Percentiles rank a stretch among this genome's conserved stretches.
Conservation (phyloP, 2,329 filamentous ascomycete genomes). For the Juglanconis oblonga region DNA sequence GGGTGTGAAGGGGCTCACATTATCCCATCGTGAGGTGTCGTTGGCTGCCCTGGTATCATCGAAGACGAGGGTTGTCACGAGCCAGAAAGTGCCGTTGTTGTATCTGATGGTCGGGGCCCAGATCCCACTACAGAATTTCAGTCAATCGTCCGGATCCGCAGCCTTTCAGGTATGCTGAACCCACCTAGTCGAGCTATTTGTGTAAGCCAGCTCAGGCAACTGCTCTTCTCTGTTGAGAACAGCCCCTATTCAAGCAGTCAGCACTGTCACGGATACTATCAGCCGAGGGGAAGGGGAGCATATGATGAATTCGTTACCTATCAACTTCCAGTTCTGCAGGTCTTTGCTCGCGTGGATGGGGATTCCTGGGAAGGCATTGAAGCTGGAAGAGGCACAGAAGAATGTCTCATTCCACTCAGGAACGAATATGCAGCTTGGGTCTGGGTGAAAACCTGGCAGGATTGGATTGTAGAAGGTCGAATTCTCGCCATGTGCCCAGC, state of each 20-base stretch:
- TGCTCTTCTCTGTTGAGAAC: conserved; percentile 34
- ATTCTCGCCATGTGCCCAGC: conserved; percentile 15
- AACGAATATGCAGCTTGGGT: conserved; percentile 40
- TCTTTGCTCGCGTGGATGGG: conserved; percentile 43
- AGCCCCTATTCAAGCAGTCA: conserved; percentile 25
- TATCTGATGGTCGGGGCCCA: conserved; percentile 31
- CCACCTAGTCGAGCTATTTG: conserved; percentile 29
- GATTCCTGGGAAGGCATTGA: conserved; percentile 42
- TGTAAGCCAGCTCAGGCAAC: conserved; percentile 30
- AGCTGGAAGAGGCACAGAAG: conserved; percentile 42
- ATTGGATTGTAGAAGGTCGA: conserved; percentile 36
- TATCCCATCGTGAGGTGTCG: conserved; percentile 36
- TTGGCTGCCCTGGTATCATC: conserved; percentile 31
- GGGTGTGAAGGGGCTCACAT: conserved; percentile 22
- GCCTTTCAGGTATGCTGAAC: background rate
- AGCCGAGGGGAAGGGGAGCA: background rate
- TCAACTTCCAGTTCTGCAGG: conserved; percentile 39
- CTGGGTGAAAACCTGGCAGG: conserved; percentile 41
- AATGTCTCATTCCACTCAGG: conserved; percentile 35
- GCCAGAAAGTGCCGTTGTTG: conserved; percentile 28
- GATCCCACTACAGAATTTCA: conserved; percentile 25
- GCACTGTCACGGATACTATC: background rate
- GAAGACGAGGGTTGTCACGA: conserved; percentile 31
- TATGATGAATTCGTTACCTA: conserved; percentile 12
- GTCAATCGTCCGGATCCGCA: background rate